A percentile compares a stretch with the other conserved stretches of the same genome.
phyloP scores from a whole-genome alignment of 148 eudicot genomes.

The Amaranthus palmeri region DNA sequence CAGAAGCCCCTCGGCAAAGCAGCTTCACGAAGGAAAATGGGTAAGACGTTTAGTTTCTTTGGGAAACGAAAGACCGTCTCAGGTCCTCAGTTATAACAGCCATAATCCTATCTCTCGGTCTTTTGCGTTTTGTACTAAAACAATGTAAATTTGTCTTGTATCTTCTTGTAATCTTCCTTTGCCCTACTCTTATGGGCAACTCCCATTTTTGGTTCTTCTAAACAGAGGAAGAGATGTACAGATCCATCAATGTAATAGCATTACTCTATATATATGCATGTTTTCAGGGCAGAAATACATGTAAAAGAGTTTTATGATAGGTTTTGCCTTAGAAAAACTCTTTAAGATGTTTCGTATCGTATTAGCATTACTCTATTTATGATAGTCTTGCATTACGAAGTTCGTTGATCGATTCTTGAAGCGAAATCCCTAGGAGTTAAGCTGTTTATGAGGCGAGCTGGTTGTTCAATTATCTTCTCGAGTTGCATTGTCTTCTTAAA shows the following conservation, averaged over 20 bases:
- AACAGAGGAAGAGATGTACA: conserved; percentile 39
- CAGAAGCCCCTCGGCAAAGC: conserved; percentile 47
- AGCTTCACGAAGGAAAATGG: conserved; percentile 50
- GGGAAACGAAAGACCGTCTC: conserved; percentile 61
- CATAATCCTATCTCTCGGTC: background rate
- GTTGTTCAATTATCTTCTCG: no score
- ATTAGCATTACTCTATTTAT: background rate
- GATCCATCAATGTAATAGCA: conserved; percentile 25
- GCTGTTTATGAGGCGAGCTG: no score
- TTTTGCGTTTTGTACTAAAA: background rate
- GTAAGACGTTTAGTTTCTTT: conserved; percentile 61
- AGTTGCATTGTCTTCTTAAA: no score
- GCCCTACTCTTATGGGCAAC: conserved; percentile 21
- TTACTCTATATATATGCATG: conserved; percentile 9
- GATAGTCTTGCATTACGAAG: background rate
- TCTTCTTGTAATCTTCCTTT: conserved; percentile 18
- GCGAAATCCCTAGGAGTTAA: no score
- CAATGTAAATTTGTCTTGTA: conserved; percentile 37
- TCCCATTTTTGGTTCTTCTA: conserved; percentile 28
- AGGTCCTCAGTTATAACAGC: conserved; percentile 44
- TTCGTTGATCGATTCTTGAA: background rate
- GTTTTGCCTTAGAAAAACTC: background rate
- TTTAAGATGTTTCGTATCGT: background rate
- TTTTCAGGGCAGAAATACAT: conserved; percentile 11
- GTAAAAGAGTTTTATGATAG: background rate